Evolutionary conservation across 176 grass and related monocot species (phyloP), one percentile per base, ranked within the genome.

Genomic region (Aegilops longissima): DNA sequence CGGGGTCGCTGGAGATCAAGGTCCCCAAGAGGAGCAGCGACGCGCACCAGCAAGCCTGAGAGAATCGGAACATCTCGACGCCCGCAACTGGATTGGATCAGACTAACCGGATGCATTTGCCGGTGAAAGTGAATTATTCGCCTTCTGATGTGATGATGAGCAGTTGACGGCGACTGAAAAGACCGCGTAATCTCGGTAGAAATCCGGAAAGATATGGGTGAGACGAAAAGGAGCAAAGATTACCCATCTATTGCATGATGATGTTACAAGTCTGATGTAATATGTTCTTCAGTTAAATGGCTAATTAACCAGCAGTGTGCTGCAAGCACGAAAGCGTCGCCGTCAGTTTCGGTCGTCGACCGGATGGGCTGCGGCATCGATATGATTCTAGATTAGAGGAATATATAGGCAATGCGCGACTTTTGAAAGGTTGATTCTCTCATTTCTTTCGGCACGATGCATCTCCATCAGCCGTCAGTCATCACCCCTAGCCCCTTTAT

Each of bases 1-100:
- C 91, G 0, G 89, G 80, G 29, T 84, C 89, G 5, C 73, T 96
- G 9, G 97, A 96, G 92, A 90, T 96, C 31, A 96, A 93, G 77
- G 90, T 96, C 5, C 80, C 92, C 65, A 96, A 93, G 92, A 77
- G 77, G 63, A 33, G 34, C 70, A 89, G 82, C 40, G 84, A 79
- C 76, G 61, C 81, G 18, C 76, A 34, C 24, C 80, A 77, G 24
- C 65, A 59, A 59, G n/a, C 78, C 51, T 91, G 86, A 88, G 64
- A 85, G 90, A 88, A 82, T 82, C 81, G 0, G 77, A 81, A 70
- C 77, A 61, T 54, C 51, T 84, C 67, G 38, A 35, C 66, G 29
- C 47, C 21, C 24, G 39, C 71, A 74, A 74, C 12, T 74, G 71
- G 71, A 12, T n/a, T 81, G 69, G 85, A 85, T 20, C 63, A 76